A percentile compares a stretch with the other conserved stretches of the same genome.
Evolutionary conservation across 31 red algal species (phyloP).

Genomic region (Porphyra umbilicalis): DNA sequence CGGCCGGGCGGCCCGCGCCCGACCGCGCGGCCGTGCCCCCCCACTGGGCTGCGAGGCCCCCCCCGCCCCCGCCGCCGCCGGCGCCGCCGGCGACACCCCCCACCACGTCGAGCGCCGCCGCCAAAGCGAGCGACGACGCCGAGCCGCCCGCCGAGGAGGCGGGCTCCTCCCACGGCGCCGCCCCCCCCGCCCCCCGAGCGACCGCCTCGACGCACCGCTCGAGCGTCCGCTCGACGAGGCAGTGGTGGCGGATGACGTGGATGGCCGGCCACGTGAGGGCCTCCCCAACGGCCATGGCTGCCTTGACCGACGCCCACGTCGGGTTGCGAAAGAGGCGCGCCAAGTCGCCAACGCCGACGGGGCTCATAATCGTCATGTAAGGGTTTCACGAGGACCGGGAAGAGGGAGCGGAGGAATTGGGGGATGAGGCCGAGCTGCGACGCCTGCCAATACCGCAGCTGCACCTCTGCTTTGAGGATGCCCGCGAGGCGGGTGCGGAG

Average conservation of each 20-base stretch:
- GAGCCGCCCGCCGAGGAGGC: neutral
- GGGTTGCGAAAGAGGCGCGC: constrained; percentile 62
- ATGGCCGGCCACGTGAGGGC: constrained; percentile 56
- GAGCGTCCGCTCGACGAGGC: constrained; percentile 74
- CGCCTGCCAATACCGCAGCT: constrained; percentile 84
- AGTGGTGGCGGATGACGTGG: constrained; percentile 71
- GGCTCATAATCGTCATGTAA: constrained; percentile 88
- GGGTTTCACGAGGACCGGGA: constrained; percentile 85
- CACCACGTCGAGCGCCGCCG: neutral
- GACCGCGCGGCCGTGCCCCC: too few species aligned
- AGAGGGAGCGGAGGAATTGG: constrained; percentile 37
- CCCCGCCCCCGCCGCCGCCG: neutral
- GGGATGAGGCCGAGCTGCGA: constrained; percentile 67
- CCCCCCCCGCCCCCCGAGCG: too few species aligned
- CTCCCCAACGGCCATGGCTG: constrained; percentile 37
- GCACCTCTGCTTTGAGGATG: constrained; percentile 61
- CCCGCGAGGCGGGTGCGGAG: constrained; percentile 55
- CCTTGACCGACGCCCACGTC: constrained; percentile 16
- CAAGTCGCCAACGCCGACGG: constrained; percentile 47
- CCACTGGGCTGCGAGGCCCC: neutral
- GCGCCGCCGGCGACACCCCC: neutral
- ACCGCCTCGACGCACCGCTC: constrained; percentile 70
- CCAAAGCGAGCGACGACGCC: neutral
- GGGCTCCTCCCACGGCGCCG: constrained; percentile 2
- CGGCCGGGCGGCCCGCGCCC: too few species aligned